Percentiles rank a stretch among this genome's conserved stretches.
Evolutionary conservation across 768 basidiomycete species (phyloP).

Genomic region (Dioszegia hungarica): DNA sequence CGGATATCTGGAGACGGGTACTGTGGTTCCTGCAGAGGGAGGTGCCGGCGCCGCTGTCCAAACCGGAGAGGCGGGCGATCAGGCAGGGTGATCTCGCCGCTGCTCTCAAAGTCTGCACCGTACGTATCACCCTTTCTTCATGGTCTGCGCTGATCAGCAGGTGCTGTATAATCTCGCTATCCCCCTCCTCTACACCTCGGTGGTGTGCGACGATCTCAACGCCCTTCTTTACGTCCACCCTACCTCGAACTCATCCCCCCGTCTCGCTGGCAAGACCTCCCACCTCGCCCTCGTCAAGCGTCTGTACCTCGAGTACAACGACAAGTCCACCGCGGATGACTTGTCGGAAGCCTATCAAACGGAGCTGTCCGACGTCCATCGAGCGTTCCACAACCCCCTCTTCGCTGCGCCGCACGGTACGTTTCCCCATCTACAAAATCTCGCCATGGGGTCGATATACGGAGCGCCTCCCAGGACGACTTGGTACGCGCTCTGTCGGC

Average conservation of each 20-base stretch:
- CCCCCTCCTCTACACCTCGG: slow-evolving; percentile 1
- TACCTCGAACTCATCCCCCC: neutral
- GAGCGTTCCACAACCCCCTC: neutral
- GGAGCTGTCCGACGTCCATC: neutral
- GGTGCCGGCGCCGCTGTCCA: neutral
- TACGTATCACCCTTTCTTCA: neutral
- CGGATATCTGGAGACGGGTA: neutral
- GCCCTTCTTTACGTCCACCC: slow-evolving; percentile 1
- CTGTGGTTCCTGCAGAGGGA: neutral
- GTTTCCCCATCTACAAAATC: too few relatives aligned
- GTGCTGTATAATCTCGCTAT: neutral
- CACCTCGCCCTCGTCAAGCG: neutral
- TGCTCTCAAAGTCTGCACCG: neutral
- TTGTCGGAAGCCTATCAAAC: neutral
- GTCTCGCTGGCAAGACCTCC: neutral
- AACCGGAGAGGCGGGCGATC: neutral
- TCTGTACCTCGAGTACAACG: slow-evolving; percentile 1
- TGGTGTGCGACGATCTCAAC: neutral
- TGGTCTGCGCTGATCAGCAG: neutral
- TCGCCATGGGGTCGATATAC: too few relatives aligned
- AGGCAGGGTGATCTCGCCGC: slow-evolving; percentile 1
- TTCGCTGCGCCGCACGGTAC: neutral
- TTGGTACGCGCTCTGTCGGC: too few relatives aligned
- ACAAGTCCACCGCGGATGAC: neutral
- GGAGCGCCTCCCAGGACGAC: too few relatives aligned